Evolutionary conservation across 495 filamentous ascomycete genomes (phyloP).

Genomic region (Hypoxylon intermedium): DNA sequence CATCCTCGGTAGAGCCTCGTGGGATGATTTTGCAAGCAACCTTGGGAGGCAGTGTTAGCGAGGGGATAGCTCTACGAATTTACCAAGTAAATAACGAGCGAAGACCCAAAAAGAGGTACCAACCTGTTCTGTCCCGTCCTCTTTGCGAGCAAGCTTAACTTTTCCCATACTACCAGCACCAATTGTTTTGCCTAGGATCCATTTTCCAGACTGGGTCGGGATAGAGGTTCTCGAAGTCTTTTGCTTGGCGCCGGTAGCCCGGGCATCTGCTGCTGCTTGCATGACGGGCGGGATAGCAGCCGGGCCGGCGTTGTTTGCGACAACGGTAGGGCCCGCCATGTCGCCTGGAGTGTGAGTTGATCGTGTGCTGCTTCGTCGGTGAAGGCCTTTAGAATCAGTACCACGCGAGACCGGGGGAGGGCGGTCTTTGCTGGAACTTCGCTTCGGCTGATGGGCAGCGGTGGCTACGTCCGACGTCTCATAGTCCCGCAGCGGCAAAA

Average conservation of each 20-base stretch:
- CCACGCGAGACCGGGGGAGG: conserved; percentile 45
- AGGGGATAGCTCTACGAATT: background rate
- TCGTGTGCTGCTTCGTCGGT: conserved; percentile 52
- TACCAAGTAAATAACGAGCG: background rate
- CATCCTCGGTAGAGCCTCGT: conserved; percentile 81
- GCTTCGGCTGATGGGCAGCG: conserved; percentile 44
- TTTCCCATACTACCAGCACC: conserved; percentile 98
- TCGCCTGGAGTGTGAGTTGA: conserved; percentile 49
- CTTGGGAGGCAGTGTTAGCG: conserved; percentile 52
- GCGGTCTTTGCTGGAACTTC: conserved; percentile 51
- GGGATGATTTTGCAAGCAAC: conserved; percentile 98
- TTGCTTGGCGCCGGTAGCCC: conserved; percentile 55
- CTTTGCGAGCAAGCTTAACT: conserved; percentile 84
- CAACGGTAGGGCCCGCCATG: conserved; percentile 58
- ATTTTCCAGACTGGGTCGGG: conserved; percentile 82
- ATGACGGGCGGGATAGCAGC: conserved; percentile 51
- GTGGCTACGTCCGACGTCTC: conserved; percentile 49
- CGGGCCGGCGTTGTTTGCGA: conserved; percentile 55
- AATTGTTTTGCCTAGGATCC: conserved; percentile 95
- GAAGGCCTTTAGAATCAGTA: conserved; percentile 52
- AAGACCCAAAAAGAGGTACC: conserved; percentile 32
- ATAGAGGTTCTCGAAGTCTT: conserved; percentile 79
- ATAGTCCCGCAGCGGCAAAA: conserved; percentile 50
- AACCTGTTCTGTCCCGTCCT: conserved; percentile 83
- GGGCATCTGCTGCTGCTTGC: conserved; percentile 54